Evolutionary conservation across 352 stramenopile genomes (phyloP).

Genomic region (Phytophthora vignae): DNA sequence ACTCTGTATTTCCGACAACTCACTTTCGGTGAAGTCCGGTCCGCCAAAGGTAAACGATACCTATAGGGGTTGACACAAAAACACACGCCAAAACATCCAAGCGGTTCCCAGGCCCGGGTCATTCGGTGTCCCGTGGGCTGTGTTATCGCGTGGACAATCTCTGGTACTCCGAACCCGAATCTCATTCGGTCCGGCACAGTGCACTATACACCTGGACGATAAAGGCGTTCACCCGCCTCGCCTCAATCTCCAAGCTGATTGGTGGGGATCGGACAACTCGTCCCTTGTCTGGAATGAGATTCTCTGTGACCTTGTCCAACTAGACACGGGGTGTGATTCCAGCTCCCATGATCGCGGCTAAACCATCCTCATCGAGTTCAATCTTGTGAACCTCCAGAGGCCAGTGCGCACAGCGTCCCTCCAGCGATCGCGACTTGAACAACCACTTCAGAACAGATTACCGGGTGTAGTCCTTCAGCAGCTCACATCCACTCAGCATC

Average conservation of each 20-base stretch:
- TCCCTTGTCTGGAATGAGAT: slow-evolving; percentile 1
- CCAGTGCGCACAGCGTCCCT: slow-evolving; percentile 7
- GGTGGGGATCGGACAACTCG: slow-evolving; percentile 3
- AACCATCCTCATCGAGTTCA: slow-evolving; percentile 5
- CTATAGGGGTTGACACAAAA: too few relatives aligned
- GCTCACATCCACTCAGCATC: neutral
- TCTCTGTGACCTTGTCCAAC: slow-evolving; percentile 6
- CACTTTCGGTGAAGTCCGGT: too few relatives aligned
- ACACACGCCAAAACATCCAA: too few relatives aligned
- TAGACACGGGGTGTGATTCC: slow-evolving; percentile 7
- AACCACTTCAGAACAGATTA: slow-evolving; percentile 13
- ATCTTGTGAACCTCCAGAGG: slow-evolving; percentile 2
- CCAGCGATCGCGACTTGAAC: slow-evolving; percentile 5
- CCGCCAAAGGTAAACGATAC: too few relatives aligned
- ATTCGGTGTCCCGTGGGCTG: too few relatives aligned
- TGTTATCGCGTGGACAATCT: too few relatives aligned
- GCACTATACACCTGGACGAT: too few relatives aligned
- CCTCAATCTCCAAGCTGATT: slow-evolving; percentile 15
- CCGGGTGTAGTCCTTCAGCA: slow-evolving; percentile 5
- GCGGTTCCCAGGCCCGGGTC: too few relatives aligned
- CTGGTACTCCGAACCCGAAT: too few relatives aligned
- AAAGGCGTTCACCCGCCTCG: too few relatives aligned
- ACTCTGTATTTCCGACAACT: too few relatives aligned
- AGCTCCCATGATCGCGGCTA: slow-evolving; percentile 8
- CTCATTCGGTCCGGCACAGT: too few relatives aligned